Evolutionary conservation across 176 grass and related monocot genomes (phyloP), one percentile per base, ranked within the genome.

Genomic region (Elaeis guineensis): DNA sequence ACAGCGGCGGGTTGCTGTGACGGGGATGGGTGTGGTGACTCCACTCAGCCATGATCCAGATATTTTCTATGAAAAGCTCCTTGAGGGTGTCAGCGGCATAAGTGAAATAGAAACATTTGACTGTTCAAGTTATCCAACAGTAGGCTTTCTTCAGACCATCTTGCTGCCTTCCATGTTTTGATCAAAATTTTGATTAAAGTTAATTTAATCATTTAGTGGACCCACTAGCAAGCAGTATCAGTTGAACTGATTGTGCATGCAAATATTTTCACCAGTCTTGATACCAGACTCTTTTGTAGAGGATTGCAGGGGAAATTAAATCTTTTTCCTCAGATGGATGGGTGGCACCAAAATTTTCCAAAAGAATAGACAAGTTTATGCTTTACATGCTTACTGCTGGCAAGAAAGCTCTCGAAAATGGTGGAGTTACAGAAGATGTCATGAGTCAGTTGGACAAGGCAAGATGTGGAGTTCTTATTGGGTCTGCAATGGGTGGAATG

Each of bases 341-440:
- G 67, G 94, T 98, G 18, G 76, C 54, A 58, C 94, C 94, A 50
- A 98, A 98, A 81, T 76, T 98, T 64, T 76, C 84, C 21, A 98
- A 76, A 65, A 64, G 94, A 65, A 85, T 98, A 88, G 94, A 98
- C 74, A 98, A 93, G 66, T 98, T 98, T 80, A 98, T 98, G 94
- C 77, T 98, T 48, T 98, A 98, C 58, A 64, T 93, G 54, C 83
- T 98, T 66, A 98, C 79, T 60, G 94, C 94, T 57, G 94, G 94
- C 51, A 98, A 98, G 76, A 98, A 89, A 65, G 94, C 94, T 58
- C 54, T 98, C 21, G 78, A 89, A 80, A 73, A 98, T 59, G 94
- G 81, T 25, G 88, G 94, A 65, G 75, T 98, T 62, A 98, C 88
- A 3, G 87, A 89, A 71, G 94, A 93, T 65, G 19, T 98, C 52